phyloP scores from a whole-genome alignment of 2,329 filamentous ascomycete genomes.

The Arthroderma sp. region DNA sequence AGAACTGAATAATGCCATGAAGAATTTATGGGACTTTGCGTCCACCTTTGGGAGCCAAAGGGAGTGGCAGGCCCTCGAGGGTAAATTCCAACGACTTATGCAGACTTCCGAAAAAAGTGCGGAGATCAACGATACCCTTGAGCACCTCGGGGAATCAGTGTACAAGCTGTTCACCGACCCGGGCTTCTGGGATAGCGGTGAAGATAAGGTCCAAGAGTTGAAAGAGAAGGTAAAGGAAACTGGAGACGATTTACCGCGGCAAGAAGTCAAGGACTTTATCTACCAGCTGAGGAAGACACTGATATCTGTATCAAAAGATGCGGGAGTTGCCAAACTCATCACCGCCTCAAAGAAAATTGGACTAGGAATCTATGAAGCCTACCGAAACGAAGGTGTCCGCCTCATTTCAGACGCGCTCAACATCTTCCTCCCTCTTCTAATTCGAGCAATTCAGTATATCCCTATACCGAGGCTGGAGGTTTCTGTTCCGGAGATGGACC shows the following conservation, averaged over 20 bases:
- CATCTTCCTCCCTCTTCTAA: constrained; percentile 65
- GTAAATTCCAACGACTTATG: constrained; percentile 56
- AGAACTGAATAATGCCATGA: constrained; percentile 61
- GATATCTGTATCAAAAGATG: constrained; percentile 56
- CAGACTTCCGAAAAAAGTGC: constrained; percentile 57
- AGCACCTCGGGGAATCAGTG: constrained; percentile 59
- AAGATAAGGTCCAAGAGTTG: constrained; percentile 51
- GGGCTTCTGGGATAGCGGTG: constrained; percentile 66
- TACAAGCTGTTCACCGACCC: constrained; percentile 78
- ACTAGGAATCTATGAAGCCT: constrained; percentile 54
- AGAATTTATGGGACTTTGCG: constrained; percentile 69
- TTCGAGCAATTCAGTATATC: constrained; percentile 70
- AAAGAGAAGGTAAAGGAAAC: constrained; percentile 46
- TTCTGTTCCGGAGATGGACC: constrained; percentile 67
- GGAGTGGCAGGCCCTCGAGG: constrained; percentile 65
- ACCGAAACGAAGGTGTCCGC: constrained; percentile 54
- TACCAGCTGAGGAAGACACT: constrained; percentile 57
- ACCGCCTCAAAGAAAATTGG: constrained; percentile 56
- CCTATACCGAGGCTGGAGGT: constrained; percentile 87
- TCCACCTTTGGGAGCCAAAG: constrained; percentile 63
- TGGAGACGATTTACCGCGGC: constrained; percentile 51
- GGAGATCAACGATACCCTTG: constrained; percentile 67
- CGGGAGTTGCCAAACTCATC: constrained; percentile 57
- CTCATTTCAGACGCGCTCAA: constrained; percentile 65
- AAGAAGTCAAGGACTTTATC: constrained; percentile 62